phyloP scores from a whole-genome alignment of 1,139 yeast genomes.

The Kodamaea fungicola region DNA sequence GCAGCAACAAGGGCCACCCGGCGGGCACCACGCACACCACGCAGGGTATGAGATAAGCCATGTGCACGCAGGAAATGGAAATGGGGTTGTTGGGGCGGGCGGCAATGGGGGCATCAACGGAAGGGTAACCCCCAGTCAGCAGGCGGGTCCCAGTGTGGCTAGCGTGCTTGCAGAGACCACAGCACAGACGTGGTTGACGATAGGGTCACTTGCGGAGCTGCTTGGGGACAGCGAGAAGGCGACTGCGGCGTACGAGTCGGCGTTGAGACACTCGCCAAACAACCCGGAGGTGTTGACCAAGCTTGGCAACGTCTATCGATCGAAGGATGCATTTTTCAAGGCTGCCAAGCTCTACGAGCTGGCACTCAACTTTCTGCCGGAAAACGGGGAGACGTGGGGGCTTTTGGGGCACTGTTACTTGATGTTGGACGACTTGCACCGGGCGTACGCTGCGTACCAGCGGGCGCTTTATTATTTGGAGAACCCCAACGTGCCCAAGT shows the following conservation, averaged over 20 bases:
- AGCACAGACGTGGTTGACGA: constrained; percentile 89
- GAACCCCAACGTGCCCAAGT: constrained; percentile 91
- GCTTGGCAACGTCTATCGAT: constrained; percentile 83
- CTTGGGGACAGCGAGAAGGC: constrained; percentile 90
- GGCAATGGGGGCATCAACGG: constrained; percentile 5
- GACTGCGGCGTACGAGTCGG: constrained; percentile 83
- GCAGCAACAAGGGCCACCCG: constrained; percentile 6
- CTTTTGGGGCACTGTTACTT: constrained; percentile 93
- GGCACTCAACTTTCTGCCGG: constrained; percentile 77
- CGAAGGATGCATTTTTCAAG: constrained; percentile 84
- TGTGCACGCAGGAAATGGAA: constrained; percentile 4
- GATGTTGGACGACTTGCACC: constrained; percentile 92
- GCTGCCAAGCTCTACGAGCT: constrained; percentile 93
- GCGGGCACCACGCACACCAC: constrained; percentile 8
- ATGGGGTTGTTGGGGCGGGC: constrained; percentile 5
- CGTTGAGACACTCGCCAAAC: constrained; percentile 81
- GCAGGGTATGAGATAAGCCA: constrained; percentile 10
- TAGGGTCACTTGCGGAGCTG: constrained; percentile 86
- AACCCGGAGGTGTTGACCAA: constrained; percentile 82
- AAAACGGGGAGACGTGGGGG: constrained; percentile 97
- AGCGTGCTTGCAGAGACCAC: constrained; percentile 57
- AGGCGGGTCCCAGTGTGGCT: constrained; percentile 9
- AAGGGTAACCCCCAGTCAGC: constrained; percentile 12
- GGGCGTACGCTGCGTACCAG: constrained; percentile 95
- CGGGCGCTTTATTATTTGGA: constrained; percentile 88